Evolutionary conservation across 176 grass and related monocot genomes (phyloP), one percentile per base, ranked within the genome.

Genomic region (Oryza punctata): DNA sequence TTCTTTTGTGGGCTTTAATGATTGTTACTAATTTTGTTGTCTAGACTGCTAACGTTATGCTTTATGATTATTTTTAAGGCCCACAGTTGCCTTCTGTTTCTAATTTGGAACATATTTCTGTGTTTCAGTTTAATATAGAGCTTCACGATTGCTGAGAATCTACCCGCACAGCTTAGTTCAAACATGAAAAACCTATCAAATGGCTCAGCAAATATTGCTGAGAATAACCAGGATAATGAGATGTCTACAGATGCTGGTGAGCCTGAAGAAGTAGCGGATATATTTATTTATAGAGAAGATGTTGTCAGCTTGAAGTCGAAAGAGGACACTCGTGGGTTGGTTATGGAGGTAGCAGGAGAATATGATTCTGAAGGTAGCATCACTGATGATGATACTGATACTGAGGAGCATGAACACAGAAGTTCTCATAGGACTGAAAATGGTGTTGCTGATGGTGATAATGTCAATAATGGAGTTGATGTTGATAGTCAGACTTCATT

Each of bases 301-400:
- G 83, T 99, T 52, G 87, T 99, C 44, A 81, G 70, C 69, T 85
- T 89, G 76, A 94, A 92, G n/a, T 88, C 82, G 50, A 67, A 82
- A 49, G 73, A 70, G 29, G 66, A 85, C 84, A 23, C 35, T 19
- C 82, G 85, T 90, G 96, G 96, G 30, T 75, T 99, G 77, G 96
- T 96, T 84, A 64, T 93, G 24, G 93, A 95, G 74, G 91, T 92
- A 70, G 91, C 96, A 2, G 96, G 96, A 23, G 93, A 99, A 10
- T 96, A 89, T 49, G 96, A 96, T 85, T 96, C 96, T 5, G 93
- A 96, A 30, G 89, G 80, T 28, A 99, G 96, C 89, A 85, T 89
- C 67, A 87, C 87, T 50, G 90, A 94, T n/a, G 90, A 92, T 82
- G 87, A 76, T 54, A 85, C 72, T 75, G 90, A 97, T 27, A 61